These are phyloP conservation scores for Kodamaea plutei DNA, from an alignment of 1,139 yeast genomes.

Conservation along the genomic window DNA sequence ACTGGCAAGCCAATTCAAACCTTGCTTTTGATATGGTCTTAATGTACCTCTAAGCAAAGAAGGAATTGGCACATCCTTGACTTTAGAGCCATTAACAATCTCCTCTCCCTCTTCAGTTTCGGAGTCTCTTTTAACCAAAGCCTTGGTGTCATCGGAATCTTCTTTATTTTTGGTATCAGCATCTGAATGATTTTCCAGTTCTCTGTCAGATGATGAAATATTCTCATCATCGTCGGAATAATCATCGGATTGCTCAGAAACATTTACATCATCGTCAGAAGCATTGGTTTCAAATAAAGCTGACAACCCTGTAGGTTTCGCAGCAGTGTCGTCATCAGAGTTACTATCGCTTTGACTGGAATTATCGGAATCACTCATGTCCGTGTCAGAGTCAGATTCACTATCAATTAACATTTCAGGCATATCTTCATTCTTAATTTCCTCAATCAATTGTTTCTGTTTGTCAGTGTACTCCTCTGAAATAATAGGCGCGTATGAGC, in stretches of 20 bases:
- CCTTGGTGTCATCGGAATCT: constrained; percentile 12
- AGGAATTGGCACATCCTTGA: constrained; percentile 67
- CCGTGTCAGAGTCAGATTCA: constrained; percentile 16
- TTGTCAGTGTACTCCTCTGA: constrained; percentile 31
- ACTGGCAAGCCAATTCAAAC: constrained; percentile 95
- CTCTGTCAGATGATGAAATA: constrained; percentile 16
- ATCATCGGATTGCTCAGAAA: constrained; percentile 8
- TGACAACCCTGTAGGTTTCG: constrained; percentile 4
- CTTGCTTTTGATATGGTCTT: constrained; percentile 92
- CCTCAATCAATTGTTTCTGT: constrained; percentile 29
- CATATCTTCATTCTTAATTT: constrained; percentile 13
- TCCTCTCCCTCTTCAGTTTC: constrained; percentile 17
- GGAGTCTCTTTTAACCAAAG: no score
- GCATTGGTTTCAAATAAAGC: no score
- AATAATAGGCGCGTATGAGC: constrained; percentile 1
- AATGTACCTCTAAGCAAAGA: constrained; percentile 73
- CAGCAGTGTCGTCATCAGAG: constrained; percentile 13
- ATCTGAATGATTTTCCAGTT: neutral
- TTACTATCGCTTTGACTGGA: constrained; percentile 2
- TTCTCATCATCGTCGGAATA: constrained; percentile 14
- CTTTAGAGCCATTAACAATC: constrained; percentile 41
- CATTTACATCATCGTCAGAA: constrained; percentile 11
- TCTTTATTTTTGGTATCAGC: constrained; percentile 3
- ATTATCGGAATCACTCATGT: constrained; percentile 4
- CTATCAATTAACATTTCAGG: constrained; percentile 21